Base-by-base conservation (phyloP, 306 rosid species). In the Rosa multiflora region DNA sequence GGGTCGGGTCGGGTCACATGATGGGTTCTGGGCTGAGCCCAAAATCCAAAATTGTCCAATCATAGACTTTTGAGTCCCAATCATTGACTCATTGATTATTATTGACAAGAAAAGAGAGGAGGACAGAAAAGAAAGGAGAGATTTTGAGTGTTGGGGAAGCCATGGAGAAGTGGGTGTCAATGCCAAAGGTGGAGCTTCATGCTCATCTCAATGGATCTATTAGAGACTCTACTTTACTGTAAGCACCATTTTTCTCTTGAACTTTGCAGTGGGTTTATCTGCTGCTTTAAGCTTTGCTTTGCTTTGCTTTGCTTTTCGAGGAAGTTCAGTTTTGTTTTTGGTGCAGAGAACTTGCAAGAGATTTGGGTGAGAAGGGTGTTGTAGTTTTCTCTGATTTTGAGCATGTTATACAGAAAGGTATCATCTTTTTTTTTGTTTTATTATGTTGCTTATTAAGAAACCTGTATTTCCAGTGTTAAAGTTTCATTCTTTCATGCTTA, bases 171-270 rank as follows among this genome's bases (percentile, higher is more conserved):
- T 91, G 84, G 74, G 46, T 49, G 69, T 88, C 95, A 89, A 82
- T 94, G 88, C 99, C 99, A 49, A 94, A 94, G 87, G 81, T 92
- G 55, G 99, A 94, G 77, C 90, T 94, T 71, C 97, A 94, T 83
- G 99, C 99, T 70, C 99, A 94, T 75, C 97, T 92, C 81, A 94
- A 94, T 86, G 99, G 99, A 84, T 94, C 97, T 76, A 89, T 93
- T 76, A 86, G 99, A 83, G 90, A 86, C 84, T 86, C 97, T 47
- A 94, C 99, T 10, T 86, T 92, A 32, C 76, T 91, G 97, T 94
- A 43, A 70, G 82, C 73, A 73, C 56, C 23, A 35, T 76, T 39
- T 63, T 15, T 52, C 47, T 73, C 56, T 66, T 46, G 11, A 72
- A 13, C 3, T 32, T 75, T 18, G 55, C 58, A 55, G 20, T 75